A percentile compares a stretch with the other conserved stretches of the same genome.
Evolutionary conservation across 768 basidiomycete species (phyloP).

Genomic region (Rhizopogon vinicolor): DNA sequence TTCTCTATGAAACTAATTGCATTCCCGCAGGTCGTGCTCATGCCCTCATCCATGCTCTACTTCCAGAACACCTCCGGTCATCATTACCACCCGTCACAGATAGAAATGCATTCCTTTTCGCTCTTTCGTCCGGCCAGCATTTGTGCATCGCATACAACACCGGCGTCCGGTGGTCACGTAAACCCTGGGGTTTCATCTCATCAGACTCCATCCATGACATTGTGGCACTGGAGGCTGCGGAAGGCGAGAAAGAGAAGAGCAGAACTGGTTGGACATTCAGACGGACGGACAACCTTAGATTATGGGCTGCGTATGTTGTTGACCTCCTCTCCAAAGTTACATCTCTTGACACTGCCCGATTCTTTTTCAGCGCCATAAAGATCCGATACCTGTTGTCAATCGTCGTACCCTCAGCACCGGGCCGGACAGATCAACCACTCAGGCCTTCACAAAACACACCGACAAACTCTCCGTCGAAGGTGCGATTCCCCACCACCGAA

Average conservation of each 20-base stretch:
- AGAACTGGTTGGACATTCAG: slow-evolving; percentile 81
- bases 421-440: slow-evolving; percentile 22
- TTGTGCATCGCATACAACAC: slow-evolving; percentile 80
- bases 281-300: slow-evolving; percentile 76
- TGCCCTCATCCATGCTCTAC: slow-evolving; percentile 52
- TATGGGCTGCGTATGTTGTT: slow-evolving; percentile 76
- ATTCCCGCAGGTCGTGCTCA: slow-evolving; percentile 53
- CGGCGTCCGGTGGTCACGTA: slow-evolving; percentile 72
- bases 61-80: slow-evolving; percentile 52
- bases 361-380: slow-evolving; percentile 60
- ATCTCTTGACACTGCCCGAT: neutral
- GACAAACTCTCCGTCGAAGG: slow-evolving; percentile 25
- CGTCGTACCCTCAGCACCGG: slow-evolving; percentile 41
- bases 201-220: slow-evolving; percentile 78
- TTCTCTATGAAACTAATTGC: slow-evolving; percentile 2
- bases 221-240: slow-evolving; percentile 53
- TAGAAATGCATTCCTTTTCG: slow-evolving; percentile 40
- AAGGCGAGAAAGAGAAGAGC: slow-evolving; percentile 34
- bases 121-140: slow-evolving; percentile 71
- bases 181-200: slow-evolving; percentile 87
- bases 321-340: neutral
- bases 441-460: slow-evolving; percentile 15
- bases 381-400: slow-evolving; percentile 77
- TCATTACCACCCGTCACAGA: slow-evolving; percentile 30
- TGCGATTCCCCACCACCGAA: slow-evolving; percentile 37